Evolutionary conservation across 768 basidiomycete species (phyloP).

Genomic region (Mycena floridula): DNA sequence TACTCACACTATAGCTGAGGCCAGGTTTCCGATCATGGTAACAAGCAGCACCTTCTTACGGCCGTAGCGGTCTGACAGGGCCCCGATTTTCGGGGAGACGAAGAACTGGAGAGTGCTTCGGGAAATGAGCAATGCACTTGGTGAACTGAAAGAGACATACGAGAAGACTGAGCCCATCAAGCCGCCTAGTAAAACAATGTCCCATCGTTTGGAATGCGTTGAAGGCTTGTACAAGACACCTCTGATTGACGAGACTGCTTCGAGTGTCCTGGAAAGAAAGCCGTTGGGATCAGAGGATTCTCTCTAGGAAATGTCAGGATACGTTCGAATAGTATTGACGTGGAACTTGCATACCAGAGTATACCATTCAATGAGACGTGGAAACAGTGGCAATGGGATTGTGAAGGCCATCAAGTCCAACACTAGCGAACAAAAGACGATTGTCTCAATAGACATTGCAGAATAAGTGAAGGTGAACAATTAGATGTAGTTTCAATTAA

Average conservation of each 20-base stretch:
- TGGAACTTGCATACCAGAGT: constrained; percentile 44
- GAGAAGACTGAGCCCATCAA: constrained; percentile 65
- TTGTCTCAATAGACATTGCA: constrained; percentile 63
- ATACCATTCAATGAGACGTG: constrained; percentile 96
- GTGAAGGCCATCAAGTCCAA: constrained; percentile 91
- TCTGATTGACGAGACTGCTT: constrained; percentile 60
- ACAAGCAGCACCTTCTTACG: constrained; percentile 76
- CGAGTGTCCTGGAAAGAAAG: constrained; percentile 67
- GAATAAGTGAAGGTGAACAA: too few relatives aligned
- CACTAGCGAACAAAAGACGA: constrained; percentile 87
- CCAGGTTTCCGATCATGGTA: constrained; percentile 90
- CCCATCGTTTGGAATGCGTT: constrained; percentile 75
- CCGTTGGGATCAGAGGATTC: constrained; percentile 67
- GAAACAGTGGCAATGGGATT: constrained; percentile 93
- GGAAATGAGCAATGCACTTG: constrained; percentile 22
- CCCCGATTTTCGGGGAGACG: constrained; percentile 76
- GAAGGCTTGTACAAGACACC: constrained; percentile 55
- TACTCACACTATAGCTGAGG: constrained; percentile 80
- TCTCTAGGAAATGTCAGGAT: constrained; percentile 34
- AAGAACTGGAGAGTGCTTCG: constrained; percentile 75
- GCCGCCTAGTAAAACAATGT: constrained; percentile 85
- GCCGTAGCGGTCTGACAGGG: constrained; percentile 86
- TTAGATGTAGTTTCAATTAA: too few relatives aligned
- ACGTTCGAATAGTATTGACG: constrained; percentile 1
- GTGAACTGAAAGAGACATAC: constrained; percentile 37